Evolutionary conservation across 2,329 filamentous ascomycete genomes (phyloP), one percentile per base, ranked within the genome.

Genomic region (Beauveria sp.): DNA sequence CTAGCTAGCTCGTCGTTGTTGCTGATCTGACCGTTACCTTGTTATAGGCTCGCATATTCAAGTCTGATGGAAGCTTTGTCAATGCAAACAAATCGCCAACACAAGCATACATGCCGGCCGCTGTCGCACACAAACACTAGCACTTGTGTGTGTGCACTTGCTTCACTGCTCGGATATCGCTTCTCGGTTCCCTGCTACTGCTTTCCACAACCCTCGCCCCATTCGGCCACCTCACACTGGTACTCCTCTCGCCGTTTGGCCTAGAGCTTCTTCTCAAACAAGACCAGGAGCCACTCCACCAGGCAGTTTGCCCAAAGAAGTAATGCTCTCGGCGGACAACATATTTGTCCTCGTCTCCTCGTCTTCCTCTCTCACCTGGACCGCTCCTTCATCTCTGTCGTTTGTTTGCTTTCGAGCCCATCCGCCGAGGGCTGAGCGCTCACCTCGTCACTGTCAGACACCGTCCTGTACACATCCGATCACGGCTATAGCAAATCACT

Each of bases 121-220:
- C 46, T 42, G 61, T 62, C 61, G 48, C 54, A 59, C 61, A 58
- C 61, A 62, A 58, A 62, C 53, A 62, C 48, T 59, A 62, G 53
- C 22, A 62, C 52, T 46, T 60, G 57, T 60, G 45, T 22, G 51
- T 50, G 38, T 34, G 48, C 49, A 48, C 61, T 42, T 58, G 49
- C n/a, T n/a, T 28, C 46, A 46, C 53, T 31, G 34, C 45, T 42
- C 42, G 38, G 28, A 58, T 52, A 56, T 48, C 49, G 54, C 31
- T 38, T 43, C 54, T 54, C 26, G 54, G 42, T 31, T 52, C 48
- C 54, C 43, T 62, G 14, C 50, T 48, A n/a, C 48, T 45, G 28
- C 20, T 34, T n/a, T 31, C 42, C 34, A 54, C 42, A 55, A 54
- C 40, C 14, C 20, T 54, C 59, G 28, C 59, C 31, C 59, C 51